Base-by-base conservation (phyloP, 139 green algal genomes). In the Micractinium sp. region DNA sequence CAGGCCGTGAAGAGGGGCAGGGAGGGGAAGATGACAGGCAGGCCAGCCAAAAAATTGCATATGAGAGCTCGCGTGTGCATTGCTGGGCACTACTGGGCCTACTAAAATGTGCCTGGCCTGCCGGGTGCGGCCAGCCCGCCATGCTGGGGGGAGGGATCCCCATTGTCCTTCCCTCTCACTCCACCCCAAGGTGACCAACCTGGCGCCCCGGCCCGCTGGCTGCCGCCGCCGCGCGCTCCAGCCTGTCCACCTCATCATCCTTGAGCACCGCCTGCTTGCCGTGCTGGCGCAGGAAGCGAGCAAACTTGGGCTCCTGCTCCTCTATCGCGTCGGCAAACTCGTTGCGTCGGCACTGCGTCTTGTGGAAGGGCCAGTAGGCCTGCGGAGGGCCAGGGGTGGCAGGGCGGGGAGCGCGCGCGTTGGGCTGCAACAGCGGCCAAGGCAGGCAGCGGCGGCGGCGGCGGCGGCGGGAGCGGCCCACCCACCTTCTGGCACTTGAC, bases 361-460 rank as follows among this genome's bases (percentile, higher is more conserved):
- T 93, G 91, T 99, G 97, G 86, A 99, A 98, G 3, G 97, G 96
- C 96, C 96, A 98, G 93, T 98, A 97, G 3, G 94, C 92, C 93
- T 96, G 91, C 71, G 33, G 39, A 23, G 18, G 38, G 41, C 0
- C 2, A 53, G 5, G 78, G 41, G 15, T 2, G 36, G 78, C 29
- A 4, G 27, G 35, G 1, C 35, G 31, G 75, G 18, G 18, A 18
- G 36, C 35, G 33, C 23, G 4, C 16, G 15, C 47, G 0, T 83
- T 25, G 63, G n/a, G n/a, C n/a, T n/a, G n/a, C n/a, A n/a, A n/a
- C 18, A 74, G 66, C 16, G 66, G 66, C 18, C 18, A 31, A 31
- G 18, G 66, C 25, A 35, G 27, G 25, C 27, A 27, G 69, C 66
- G 66, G 74, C 74, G 29, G 74, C 1, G 15, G 74, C 33, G 33